These are phyloP conservation scores for Populus trichocarpa DNA, from an alignment of 441 rosid species.

Conservation along the genomic window DNA sequence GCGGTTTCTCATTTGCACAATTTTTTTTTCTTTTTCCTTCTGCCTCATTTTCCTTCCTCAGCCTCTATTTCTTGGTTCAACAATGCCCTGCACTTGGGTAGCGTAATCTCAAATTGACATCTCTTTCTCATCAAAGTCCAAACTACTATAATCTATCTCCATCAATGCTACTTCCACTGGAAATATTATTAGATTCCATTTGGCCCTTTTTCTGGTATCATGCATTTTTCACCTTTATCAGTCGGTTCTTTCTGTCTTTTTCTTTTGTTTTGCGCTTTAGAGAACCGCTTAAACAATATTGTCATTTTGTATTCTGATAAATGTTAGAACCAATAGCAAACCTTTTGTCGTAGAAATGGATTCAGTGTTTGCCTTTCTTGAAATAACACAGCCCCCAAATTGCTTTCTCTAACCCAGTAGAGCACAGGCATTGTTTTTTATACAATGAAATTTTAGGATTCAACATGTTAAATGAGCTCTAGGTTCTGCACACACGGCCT, in stretches of 20 bases:
- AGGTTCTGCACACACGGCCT: too few relatives aligned
- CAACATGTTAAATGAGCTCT: too few relatives aligned
- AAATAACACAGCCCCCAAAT: too few relatives aligned
- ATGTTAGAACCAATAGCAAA: background rate
- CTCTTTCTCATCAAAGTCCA: background rate
- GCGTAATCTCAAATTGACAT: background rate
- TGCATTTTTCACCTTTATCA: background rate
- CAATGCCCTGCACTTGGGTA: background rate
- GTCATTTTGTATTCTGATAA: background rate
- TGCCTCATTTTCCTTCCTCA: background rate
- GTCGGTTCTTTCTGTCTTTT: background rate
- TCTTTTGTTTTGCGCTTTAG: background rate
- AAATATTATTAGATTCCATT: background rate
- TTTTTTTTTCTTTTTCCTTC: background rate
- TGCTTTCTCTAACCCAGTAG: too few relatives aligned
- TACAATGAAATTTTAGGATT: too few relatives aligned
- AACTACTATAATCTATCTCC: background rate
- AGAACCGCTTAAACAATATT: background rate
- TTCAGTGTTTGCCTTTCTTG: too few relatives aligned
- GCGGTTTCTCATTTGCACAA: background rate
- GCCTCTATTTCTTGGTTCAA: background rate
- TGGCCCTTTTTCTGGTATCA: background rate
- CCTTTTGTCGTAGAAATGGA: background rate
- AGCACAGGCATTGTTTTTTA: too few relatives aligned
- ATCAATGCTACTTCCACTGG: background rate